phyloP scores from a whole-genome alignment of 495 filamentous ascomycete genomes.

The Daldinia caldariorum region DNA sequence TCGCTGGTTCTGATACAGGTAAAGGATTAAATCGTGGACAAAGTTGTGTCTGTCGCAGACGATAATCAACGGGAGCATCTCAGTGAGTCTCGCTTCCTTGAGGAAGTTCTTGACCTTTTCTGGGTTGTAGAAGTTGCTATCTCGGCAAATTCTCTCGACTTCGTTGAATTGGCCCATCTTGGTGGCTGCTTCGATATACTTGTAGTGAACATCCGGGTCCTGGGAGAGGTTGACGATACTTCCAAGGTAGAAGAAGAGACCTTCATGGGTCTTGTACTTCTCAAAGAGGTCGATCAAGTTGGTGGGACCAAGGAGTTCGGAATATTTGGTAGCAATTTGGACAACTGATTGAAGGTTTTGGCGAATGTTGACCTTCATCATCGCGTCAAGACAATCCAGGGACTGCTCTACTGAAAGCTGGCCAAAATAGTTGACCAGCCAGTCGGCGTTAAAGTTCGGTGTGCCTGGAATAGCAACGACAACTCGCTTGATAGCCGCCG shows the following conservation, averaged over 20 bases:
- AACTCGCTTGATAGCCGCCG: conserved; percentile 86
- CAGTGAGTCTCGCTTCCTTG: conserved; percentile 91
- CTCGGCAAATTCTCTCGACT: conserved; percentile 95
- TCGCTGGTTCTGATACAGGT: conserved; percentile 98
- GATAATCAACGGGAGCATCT: conserved; percentile 96
- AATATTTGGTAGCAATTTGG: conserved; percentile 96
- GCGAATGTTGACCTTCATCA: conserved; percentile 95
- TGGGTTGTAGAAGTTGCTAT: conserved; percentile 91
- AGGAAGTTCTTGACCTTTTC: conserved; percentile 99
- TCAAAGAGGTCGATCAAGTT: conserved; percentile 93
- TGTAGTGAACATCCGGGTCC: conserved; percentile 96
- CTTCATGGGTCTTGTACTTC: conserved; percentile 95
- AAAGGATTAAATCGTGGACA: conserved; percentile 94
- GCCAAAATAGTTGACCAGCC: conserved; percentile 91
- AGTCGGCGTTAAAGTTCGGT: conserved; percentile 86
- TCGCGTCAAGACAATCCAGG: conserved; percentile 91
- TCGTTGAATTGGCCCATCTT: conserved; percentile 90
- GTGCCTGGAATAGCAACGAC: conserved; percentile 80
- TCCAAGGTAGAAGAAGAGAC: conserved; percentile 97
- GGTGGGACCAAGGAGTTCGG: conserved; percentile 90
- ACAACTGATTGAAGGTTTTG: conserved; percentile 95
- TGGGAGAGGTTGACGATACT: conserved; percentile 97
- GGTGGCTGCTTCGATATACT: conserved; percentile 98
- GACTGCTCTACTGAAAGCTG: conserved; percentile 94
- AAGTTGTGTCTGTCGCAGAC: conserved; percentile 99